A percentile compares a stretch with the other conserved stretches of the same genome.
These are phyloP conservation scores for Yamadazyma pseudoaaseri DNA, from an alignment of 1,139 yeast species.

Conservation along the genomic window DNA sequence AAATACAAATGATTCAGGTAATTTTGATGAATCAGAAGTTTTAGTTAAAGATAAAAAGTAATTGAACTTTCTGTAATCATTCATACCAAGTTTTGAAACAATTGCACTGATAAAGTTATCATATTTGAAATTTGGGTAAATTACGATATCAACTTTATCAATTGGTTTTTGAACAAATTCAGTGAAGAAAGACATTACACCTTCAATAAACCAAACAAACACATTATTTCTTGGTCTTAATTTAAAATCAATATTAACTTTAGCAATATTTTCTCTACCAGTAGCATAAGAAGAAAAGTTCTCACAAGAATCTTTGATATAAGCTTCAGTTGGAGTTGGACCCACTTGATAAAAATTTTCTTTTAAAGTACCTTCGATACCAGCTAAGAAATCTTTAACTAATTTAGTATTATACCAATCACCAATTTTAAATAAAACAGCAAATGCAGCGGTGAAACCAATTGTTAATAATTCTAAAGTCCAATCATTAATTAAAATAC, in stretches of 20 bases:
- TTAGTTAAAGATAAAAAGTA: conserved; percentile 84
- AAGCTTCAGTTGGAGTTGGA: conserved; percentile 46
- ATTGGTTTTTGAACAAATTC: conserved; percentile 48
- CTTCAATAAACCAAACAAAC: conserved; percentile 60
- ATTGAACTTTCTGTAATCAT: conserved; percentile 67
- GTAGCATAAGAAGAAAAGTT: conserved; percentile 79
- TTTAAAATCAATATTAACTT: conserved; percentile 58
- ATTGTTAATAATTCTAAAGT: conserved; percentile 62
- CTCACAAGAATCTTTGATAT: conserved; percentile 69
- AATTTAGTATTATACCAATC: conserved; percentile 53
- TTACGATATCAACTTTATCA: conserved; percentile 61
- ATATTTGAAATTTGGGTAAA: conserved; percentile 58
- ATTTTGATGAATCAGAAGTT: conserved; percentile 65
- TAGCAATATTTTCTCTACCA: conserved; percentile 78
- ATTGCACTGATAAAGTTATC: conserved; percentile 77
- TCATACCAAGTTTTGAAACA: conserved; percentile 85
- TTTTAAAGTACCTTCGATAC: conserved; percentile 45
- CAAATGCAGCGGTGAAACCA: conserved; percentile 46
- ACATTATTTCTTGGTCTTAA: conserved; percentile 82
- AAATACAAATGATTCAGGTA: conserved; percentile 76
- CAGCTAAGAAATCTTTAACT: conserved; percentile 52
- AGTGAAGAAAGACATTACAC: conserved; percentile 53
- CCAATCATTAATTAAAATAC: conserved; percentile 68
- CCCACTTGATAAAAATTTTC: conserved; percentile 84
- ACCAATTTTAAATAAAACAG: conserved; percentile 55